phyloP scores from a whole-genome alignment of 257 asterid genomes.

The Jasminum sambac region DNA sequence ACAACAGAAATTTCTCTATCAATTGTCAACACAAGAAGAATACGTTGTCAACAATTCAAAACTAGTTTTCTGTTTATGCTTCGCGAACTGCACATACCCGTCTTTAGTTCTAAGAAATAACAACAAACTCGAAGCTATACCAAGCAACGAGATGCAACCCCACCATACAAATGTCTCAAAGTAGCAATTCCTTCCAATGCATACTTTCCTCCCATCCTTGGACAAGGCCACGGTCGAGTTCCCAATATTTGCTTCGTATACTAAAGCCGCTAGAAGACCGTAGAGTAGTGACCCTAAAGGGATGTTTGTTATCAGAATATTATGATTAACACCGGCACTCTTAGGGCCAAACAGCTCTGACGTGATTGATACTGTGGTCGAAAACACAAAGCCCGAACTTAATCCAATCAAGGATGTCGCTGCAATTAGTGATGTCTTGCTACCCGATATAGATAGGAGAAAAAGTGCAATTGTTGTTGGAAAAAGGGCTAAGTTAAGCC shows the following conservation, averaged over 20 bases:
- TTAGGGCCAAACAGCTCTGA: slow-evolving; percentile 66
- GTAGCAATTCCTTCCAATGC: slow-evolving; percentile 61
- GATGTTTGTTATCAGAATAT: slow-evolving; percentile 63
- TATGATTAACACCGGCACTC: slow-evolving; percentile 66
- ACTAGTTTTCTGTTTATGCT: not conserved
- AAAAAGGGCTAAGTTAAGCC: slow-evolving; percentile 51
- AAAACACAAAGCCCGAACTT: slow-evolving; percentile 60
- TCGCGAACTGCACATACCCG: slow-evolving; percentile 39
- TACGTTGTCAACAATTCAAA: too few relatives aligned
- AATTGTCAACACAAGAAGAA: too few relatives aligned
- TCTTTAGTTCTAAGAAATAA: slow-evolving; percentile 53
- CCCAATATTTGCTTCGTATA: slow-evolving; percentile 54
- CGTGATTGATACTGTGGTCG: slow-evolving; percentile 63
- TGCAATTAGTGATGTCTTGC: slow-evolving; percentile 33
- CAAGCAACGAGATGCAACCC: slow-evolving; percentile 56
- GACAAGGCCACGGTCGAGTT: slow-evolving; percentile 26
- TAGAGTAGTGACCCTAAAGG: slow-evolving; percentile 68
- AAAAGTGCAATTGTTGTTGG: slow-evolving; percentile 58
- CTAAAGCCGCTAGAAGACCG: slow-evolving; percentile 59
- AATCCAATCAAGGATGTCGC: slow-evolving; percentile 63
- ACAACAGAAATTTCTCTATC: too few relatives aligned
- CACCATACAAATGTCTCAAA: slow-evolving; percentile 54
- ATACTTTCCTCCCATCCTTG: slow-evolving; percentile 46
- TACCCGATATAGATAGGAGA: slow-evolving; percentile 46
- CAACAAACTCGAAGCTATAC: slow-evolving; percentile 46